phyloP scores from a whole-genome alignment of 805 yeast genomes.

The Yamadazyma olivae region DNA sequence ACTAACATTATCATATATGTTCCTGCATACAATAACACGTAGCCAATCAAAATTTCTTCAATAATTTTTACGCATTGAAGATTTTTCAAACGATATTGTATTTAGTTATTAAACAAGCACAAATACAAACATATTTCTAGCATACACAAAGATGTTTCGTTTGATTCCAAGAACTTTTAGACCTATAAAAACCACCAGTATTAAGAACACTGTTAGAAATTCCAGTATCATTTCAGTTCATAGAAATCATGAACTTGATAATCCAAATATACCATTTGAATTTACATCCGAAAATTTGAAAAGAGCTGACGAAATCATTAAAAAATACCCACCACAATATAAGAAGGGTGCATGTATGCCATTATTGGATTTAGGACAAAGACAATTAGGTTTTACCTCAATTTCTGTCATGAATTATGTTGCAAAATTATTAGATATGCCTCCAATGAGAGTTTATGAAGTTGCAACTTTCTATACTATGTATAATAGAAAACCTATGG shows the following conservation, averaged over 20 bases:
- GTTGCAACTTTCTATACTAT: constrained; percentile 91
- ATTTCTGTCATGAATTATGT: constrained; percentile 88
- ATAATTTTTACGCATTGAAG: constrained; percentile 13
- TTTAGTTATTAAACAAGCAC: too few relatives aligned
- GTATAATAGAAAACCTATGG: constrained; percentile 86
- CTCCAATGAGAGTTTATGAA: constrained; percentile 92
- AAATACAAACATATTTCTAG: background rate
- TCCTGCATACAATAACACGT: too few relatives aligned
- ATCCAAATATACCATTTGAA: constrained; percentile 66
- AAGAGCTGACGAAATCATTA: constrained; percentile 69
- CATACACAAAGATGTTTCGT: constrained; percentile 1
- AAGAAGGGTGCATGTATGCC: constrained; percentile 91
- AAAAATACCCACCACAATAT: constrained; percentile 82
- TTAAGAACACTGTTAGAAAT: constrained; percentile 21
- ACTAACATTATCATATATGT: too few relatives aligned
- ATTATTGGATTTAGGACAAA: constrained; percentile 78
- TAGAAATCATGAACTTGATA: constrained; percentile 68
- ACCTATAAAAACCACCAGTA: background rate
- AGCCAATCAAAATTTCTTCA: constrained; percentile 12
- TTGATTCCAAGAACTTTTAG: background rate
- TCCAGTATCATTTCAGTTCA: constrained; percentile 57
- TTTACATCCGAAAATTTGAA: constrained; percentile 61
- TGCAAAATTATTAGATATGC: constrained; percentile 80
- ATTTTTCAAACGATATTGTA: background rate
- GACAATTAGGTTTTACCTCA: constrained; percentile 83